Evolutionary conservation across 352 stramenopile species (phyloP).

Genomic region (Salisapilia sapeloensis): DNA sequence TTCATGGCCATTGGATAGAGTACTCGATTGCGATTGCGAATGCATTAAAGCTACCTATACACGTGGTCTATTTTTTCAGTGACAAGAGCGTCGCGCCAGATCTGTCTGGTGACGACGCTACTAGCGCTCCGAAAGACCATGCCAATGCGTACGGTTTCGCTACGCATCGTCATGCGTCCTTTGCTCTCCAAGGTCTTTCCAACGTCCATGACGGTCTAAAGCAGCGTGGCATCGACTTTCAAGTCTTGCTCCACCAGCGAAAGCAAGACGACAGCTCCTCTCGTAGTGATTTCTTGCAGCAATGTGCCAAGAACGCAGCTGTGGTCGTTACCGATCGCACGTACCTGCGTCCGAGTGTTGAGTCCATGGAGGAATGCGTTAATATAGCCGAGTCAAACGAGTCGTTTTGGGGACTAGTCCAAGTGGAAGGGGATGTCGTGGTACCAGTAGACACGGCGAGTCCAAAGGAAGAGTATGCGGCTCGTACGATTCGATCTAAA

Average conservation of each 20-base stretch:
- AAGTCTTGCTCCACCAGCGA: conserved; percentile 43
- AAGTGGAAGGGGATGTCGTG: conserved; percentile 96
- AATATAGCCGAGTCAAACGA: conserved; percentile 9
- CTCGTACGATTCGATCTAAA: conserved; percentile 94
- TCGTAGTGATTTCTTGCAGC: conserved; percentile 19
- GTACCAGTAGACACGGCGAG: conserved; percentile 87
- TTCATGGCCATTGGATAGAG: too few species aligned
- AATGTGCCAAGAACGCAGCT: conserved; percentile 25
- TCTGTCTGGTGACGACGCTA: conserved; percentile 1
- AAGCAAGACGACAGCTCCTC: conserved; percentile 2
- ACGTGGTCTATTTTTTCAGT: conserved; percentile 56
- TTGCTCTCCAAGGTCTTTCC: conserved; percentile 50
- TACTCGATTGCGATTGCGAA: conserved; percentile 54
- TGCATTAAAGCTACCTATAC: conserved; percentile 38
- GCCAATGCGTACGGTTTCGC: conserved; percentile 41
- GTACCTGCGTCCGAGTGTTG: conserved; percentile 41
- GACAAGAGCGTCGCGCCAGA: conserved; percentile 31
- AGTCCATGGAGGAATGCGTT: conserved; percentile 24
- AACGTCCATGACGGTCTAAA: conserved; percentile 21
- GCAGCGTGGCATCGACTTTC: conserved; percentile 26
- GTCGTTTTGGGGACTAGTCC: conserved; percentile 55
- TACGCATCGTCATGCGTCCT: conserved; percentile 56
- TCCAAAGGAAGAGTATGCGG: conserved; percentile 92
- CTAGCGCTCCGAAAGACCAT: conserved; percentile 16
- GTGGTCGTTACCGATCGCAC: conserved; percentile 64